Evolutionary conservation across 2,329 filamentous ascomycete genomes (phyloP).

Genomic region (Diaporthe sp.): DNA sequence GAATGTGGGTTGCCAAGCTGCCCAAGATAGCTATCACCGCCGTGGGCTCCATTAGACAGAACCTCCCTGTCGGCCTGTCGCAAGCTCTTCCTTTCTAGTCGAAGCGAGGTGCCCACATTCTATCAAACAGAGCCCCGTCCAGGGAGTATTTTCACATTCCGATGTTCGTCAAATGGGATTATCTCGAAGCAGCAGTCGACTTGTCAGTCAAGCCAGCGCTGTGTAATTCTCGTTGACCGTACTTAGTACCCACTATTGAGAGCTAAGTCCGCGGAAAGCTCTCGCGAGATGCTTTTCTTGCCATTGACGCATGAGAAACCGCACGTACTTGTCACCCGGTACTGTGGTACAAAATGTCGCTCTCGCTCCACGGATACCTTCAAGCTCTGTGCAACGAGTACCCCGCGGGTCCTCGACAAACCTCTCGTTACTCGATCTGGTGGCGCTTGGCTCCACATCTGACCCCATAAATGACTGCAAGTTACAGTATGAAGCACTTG

Average conservation of each 20-base stretch:
- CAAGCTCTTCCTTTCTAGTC: slow-evolving; percentile 43
- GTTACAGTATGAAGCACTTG: background rate
- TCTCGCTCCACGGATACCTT: background rate
- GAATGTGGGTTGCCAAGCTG: slow-evolving; percentile 33
- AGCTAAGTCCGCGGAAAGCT: background rate
- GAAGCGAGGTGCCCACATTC: slow-evolving; percentile 38
- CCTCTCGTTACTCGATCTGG: slow-evolving; percentile 3
- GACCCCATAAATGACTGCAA: background rate
- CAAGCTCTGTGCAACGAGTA: slow-evolving; percentile 4
- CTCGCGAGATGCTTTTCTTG: background rate
- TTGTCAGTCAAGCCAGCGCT: background rate
- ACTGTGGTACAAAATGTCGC: background rate
- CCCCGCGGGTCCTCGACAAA: slow-evolving; percentile 10
- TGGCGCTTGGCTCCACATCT: background rate
- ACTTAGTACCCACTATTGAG: background rate
- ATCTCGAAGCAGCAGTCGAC: background rate
- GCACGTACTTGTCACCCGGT: background rate
- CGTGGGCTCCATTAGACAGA: slow-evolving; percentile 18
- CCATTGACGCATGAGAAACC: background rate
- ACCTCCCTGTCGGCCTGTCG: slow-evolving; percentile 40
- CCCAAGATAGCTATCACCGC: slow-evolving; percentile 29
- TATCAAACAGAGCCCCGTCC: slow-evolving; percentile 10
- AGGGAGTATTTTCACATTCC: slow-evolving; percentile 10
- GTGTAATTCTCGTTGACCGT: background rate
- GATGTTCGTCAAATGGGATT: slow-evolving; percentile 13